Evolutionary conservation across 805 yeast species (phyloP).

Genomic region (Candida silvicultrix): DNA sequence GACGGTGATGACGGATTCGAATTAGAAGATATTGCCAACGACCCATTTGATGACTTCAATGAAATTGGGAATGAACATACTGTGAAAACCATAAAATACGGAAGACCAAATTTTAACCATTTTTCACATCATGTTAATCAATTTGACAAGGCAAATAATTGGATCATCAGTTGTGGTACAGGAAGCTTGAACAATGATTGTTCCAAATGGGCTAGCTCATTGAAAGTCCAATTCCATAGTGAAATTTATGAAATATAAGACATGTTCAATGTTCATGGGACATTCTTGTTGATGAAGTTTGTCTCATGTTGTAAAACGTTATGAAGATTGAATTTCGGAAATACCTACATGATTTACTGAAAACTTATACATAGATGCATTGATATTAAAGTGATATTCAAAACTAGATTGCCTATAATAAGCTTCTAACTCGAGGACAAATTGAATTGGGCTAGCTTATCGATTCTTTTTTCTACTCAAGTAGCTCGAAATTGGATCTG

Average conservation of each 20-base stretch:
- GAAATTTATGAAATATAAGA: constrained; percentile 33
- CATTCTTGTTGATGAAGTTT: neutral
- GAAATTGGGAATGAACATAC: neutral
- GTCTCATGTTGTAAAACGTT: no score
- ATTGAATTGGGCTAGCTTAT: no score
- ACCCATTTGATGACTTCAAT: constrained; percentile 15
- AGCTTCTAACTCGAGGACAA: no score
- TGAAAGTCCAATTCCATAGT: constrained; percentile 32
- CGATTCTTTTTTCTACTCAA: no score
- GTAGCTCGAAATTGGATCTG: no score
- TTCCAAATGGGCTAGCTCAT: constrained; percentile 27
- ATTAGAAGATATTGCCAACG: constrained; percentile 9
- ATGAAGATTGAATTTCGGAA: no score
- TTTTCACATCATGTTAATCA: constrained; percentile 27
- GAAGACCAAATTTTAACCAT: constrained; percentile 33
- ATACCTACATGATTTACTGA: no score
- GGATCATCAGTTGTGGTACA: constrained; percentile 61
- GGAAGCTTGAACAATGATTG: constrained; percentile 35
- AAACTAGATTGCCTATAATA: no score
- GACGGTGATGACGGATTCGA: constrained; percentile 18
- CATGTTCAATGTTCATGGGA: neutral
- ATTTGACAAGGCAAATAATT: constrained; percentile 29
- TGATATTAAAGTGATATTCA: no score
- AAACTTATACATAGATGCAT: no score
- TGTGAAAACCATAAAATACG: constrained; percentile 14